Conservation (phyloP, 768 basidiomycete species). For the Tricholoma flavovirens region DNA sequence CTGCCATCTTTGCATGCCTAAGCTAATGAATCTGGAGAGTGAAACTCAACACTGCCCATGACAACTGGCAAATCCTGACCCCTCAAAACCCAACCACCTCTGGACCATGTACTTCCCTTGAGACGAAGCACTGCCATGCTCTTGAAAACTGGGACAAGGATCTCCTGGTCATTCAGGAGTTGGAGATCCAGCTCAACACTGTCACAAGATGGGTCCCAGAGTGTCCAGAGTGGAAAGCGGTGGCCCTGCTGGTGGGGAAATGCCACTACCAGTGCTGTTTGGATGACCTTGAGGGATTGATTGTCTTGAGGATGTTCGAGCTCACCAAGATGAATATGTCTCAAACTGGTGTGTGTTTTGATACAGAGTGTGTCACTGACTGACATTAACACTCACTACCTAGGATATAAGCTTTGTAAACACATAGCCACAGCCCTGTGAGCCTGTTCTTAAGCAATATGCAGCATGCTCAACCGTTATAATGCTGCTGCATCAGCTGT, state of each 20-base stretch:
- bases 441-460: slow-evolving; percentile 15
- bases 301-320: slow-evolving; percentile 20
- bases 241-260: not conserved
- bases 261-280: too few relatives aligned
- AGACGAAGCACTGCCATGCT: too few relatives aligned
- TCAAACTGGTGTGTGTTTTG: slow-evolving; percentile 14
- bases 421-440: slow-evolving; percentile 2
- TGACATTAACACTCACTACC: not conserved
- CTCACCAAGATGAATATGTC: too few relatives aligned
- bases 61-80: not conserved
- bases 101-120: not conserved
- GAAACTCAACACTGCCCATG: too few relatives aligned
- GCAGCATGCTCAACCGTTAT: slow-evolving; percentile 9
- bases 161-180: not conserved
- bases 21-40: not conserved
- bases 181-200: not conserved
- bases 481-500: too few relatives aligned
- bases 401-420: slow-evolving; percentile 12
- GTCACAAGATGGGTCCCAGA: not conserved
- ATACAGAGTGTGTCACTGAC: not conserved
- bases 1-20: not conserved
- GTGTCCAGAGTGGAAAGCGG: not conserved
- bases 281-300: slow-evolving; percentile 13
- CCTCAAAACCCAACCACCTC: not conserved
- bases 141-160: too few relatives aligned